Percentiles rank a stretch among this genome's conserved stretches.
Evolutionary conservation across 1,284 basidiomycete genomes (phyloP).

Genomic region (Mycosarcoma maydis): DNA sequence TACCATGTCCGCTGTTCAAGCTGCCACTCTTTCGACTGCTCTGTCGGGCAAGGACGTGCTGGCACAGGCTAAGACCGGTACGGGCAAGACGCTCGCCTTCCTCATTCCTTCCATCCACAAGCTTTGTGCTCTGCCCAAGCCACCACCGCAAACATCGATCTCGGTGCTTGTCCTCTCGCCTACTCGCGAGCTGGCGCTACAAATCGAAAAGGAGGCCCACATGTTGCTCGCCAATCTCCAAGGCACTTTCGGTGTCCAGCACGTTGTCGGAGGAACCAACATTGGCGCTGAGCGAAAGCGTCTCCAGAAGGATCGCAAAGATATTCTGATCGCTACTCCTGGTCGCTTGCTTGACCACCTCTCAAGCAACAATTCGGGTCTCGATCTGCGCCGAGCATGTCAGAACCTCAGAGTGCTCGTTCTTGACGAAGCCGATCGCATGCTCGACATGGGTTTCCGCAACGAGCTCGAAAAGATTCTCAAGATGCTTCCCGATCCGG

Average conservation of each 20-base stretch:
- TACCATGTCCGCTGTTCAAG: slow-evolving; percentile 69
- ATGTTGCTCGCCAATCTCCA: slow-evolving; percentile 52
- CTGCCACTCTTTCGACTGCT: slow-evolving; percentile 69
- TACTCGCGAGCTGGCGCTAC: slow-evolving; percentile 70
- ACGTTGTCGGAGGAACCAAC: slow-evolving; percentile 70
- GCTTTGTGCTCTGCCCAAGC: slow-evolving; percentile 50
- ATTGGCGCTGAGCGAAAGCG: slow-evolving; percentile 65
- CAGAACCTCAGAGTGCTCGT: slow-evolving; percentile 66
- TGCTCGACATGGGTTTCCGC: slow-evolving; percentile 68
- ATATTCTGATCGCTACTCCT: slow-evolving; percentile 70
- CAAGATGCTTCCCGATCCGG: slow-evolving; percentile 64
- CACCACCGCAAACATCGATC: slow-evolving; percentile 40
- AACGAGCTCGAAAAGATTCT: slow-evolving; percentile 63
- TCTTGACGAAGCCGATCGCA: slow-evolving; percentile 70
- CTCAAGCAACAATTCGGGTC: slow-evolving; percentile 65
- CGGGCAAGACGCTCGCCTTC: slow-evolving; percentile 91
- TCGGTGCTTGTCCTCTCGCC: slow-evolving; percentile 70
- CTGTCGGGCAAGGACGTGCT: slow-evolving; percentile 70
- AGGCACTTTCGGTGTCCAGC: slow-evolving; percentile 63
- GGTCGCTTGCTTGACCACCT: slow-evolving; percentile 70
- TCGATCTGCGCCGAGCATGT: slow-evolving; percentile 57
- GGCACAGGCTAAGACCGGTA: slow-evolving; percentile 89
- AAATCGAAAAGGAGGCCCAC: slow-evolving; percentile 64
- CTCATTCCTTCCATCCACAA: slow-evolving; percentile 84
- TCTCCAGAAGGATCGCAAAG: slow-evolving; percentile 58